Base-by-base conservation (phyloP, 345 rosid genomes). In the Gossypium ekmanianum region DNA sequence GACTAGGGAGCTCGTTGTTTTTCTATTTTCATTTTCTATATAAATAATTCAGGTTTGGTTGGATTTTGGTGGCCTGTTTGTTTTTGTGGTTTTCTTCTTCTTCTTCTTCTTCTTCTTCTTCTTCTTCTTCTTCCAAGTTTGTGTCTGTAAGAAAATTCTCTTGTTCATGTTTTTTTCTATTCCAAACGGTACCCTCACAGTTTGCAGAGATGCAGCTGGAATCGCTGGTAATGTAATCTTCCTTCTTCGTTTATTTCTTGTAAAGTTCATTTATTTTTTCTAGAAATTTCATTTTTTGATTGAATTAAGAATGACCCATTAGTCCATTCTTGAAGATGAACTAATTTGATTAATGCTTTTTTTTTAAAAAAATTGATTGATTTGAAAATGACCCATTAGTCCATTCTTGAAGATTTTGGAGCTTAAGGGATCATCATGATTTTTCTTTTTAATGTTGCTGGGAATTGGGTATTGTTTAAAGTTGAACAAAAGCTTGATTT, bases 181-280 rank as follows among this genome's bases (percentile, higher is more conserved):
- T 59, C 64, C 1, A 27, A 27, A 26, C 63, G 63, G 63, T 3
- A 26, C 63, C 17, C 26, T 59, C 64, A 26, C 8, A 59, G 9
- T 59, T 26, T 59, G 64, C 64, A 59, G 64, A 59, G 64, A 59
- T 59, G 64, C 64, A 59, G 64, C 64, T 8, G 64, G 64, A 7
- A 59, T 59, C 41, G 64, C 64, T 26, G 64, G 64, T 59, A 59
- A 59, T 26, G 11, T 26, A 13, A 26, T 65, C 16, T 11, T n/a
- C 34, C n/a, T 1, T 9, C n/a, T 2, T 9, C 34, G 61, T 41
- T 13, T 5, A 3, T 77, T 59, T 63, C 56, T 13, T 41, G 64
- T 18, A 11, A 48, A 68, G 0, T 63, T 72, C 48, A 77, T 7
- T 55, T 18, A 13, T 52, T 24, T 18, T 55, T 17, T 13, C 13